Evolutionary conservation across 352 stramenopile genomes (phyloP).

Genomic region (Pythium rhizo-oryzae): DNA sequence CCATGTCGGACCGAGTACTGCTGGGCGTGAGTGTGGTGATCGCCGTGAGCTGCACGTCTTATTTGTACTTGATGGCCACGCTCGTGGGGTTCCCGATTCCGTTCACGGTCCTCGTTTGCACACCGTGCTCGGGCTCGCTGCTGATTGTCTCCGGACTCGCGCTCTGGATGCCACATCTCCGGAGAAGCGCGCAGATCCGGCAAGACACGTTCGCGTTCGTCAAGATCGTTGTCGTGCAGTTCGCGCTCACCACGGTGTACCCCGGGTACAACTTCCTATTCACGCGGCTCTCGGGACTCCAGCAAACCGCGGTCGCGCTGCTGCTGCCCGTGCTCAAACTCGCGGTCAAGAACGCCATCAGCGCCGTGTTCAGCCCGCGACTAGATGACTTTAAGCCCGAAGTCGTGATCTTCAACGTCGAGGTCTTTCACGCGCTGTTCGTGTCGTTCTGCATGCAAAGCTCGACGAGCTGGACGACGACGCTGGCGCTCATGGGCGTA

Average conservation of each 20-base stretch:
- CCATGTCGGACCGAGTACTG: background rate
- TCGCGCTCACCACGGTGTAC: conserved; percentile 9
- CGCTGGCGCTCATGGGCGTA: background rate
- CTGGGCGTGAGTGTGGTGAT: background rate
- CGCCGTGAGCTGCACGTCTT: background rate
- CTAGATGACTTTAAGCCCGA: conserved; percentile 36
- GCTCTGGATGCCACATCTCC: background rate
- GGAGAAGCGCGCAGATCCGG: background rate
- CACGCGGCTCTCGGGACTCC: background rate
- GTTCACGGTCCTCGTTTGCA: conserved; percentile 25
- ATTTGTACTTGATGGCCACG: background rate
- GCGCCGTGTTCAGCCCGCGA: conserved; percentile 5
- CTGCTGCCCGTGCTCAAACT: conserved; percentile 49
- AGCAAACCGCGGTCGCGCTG: conserved; percentile 17
- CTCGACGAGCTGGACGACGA: background rate
- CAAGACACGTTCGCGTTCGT: background rate
- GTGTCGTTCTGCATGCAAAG: conserved; percentile 21
- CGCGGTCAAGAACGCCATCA: conserved; percentile 39
- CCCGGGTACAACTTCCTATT: conserved; percentile 21
- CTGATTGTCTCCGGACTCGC: background rate
- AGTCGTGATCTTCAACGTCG: conserved; percentile 16
- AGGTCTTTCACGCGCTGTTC: conserved; percentile 14
- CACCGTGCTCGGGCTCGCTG: conserved; percentile 26
- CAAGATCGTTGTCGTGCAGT: conserved; percentile 2
- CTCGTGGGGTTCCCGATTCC: conserved; percentile 8